phyloP scores from a whole-genome alignment of 1,284 basidiomycete genomes.

The Melampsora americana region DNA sequence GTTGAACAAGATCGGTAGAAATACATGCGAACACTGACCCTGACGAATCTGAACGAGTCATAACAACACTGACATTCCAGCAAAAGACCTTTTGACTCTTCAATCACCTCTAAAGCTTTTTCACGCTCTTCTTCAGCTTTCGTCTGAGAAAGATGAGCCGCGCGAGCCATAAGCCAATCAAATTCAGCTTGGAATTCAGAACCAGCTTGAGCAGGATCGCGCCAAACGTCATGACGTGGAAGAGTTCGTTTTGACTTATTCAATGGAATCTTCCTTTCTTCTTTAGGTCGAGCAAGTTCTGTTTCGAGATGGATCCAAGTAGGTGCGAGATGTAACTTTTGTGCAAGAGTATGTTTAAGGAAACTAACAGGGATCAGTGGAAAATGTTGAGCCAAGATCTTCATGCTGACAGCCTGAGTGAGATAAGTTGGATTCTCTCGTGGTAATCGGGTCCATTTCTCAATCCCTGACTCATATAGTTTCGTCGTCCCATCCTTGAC shows the following conservation, averaged over 20 bases:
- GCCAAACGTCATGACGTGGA: not conserved
- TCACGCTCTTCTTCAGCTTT: constrained; percentile 11
- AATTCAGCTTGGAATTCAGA: not conserved
- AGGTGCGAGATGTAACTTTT: not conserved
- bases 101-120: constrained; percentile 43
- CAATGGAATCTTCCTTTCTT: not conserved
- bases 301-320: not conserved
- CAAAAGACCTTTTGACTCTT: constrained; percentile 45
- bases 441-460: not conserved
- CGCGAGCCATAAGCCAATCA: not conserved
- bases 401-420: not conserved
- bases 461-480: not conserved
- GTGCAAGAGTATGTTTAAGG: not conserved
- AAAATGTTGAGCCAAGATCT: not conserved
- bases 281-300: not conserved
- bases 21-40: no score
- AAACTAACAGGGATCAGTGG: not conserved
- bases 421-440: not conserved
- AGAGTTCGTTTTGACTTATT: not conserved
- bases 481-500: not conserved
- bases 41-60: constrained; percentile 30
- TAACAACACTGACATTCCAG: constrained; percentile 52
- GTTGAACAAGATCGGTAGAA: no score
- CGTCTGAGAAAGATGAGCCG: not conserved
- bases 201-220: not conserved